Percentiles rank a stretch among this genome's conserved stretches.
Evolutionary conservation across 257 asterid genomes (phyloP).

Genomic region (Petunia axillaris): DNA sequence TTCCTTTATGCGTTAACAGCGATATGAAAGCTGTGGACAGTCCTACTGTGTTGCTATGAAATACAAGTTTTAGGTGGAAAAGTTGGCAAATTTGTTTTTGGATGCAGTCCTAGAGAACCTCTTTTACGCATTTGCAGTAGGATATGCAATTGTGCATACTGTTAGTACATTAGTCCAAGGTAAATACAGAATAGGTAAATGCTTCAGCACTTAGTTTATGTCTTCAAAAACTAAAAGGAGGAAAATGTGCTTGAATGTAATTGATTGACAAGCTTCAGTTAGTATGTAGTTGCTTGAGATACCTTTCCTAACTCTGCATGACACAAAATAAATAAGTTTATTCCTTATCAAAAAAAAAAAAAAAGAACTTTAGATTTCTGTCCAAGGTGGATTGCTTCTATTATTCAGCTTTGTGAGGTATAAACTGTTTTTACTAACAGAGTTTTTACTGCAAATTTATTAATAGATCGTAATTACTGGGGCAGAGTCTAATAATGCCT

Average conservation of each 20-base stretch:
- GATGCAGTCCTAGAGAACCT: conserved; percentile 8
- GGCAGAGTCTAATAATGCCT: conserved; percentile 62
- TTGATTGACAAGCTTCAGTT: background rate
- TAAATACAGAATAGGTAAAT: background rate
- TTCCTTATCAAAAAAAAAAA: too few relatives aligned
- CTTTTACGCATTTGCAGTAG: background rate
- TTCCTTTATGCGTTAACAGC: background rate
- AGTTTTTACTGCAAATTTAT: conserved; percentile 29
- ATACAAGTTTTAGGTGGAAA: background rate
- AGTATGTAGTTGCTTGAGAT: conserved; percentile 13
- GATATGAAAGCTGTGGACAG: conserved; percentile 11
- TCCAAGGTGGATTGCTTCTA: conserved; percentile 8
- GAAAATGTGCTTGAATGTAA: background rate
- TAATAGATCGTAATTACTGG: conserved; percentile 39
- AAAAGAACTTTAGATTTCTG: conserved; percentile 2
- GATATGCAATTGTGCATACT: background rate
- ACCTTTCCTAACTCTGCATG: background rate
- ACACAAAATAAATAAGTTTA: background rate
- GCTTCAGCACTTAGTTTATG: background rate
- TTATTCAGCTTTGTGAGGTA: conserved; percentile 16
- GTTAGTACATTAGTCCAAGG: background rate
- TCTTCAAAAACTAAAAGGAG: background rate
- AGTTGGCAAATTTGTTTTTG: background rate
- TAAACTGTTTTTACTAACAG: background rate
- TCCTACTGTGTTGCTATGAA: background rate